These are phyloP conservation scores for Blastobotrys arbuscula DNA, from an alignment of 1,139 yeast species.

Conservation along the genomic window DNA sequence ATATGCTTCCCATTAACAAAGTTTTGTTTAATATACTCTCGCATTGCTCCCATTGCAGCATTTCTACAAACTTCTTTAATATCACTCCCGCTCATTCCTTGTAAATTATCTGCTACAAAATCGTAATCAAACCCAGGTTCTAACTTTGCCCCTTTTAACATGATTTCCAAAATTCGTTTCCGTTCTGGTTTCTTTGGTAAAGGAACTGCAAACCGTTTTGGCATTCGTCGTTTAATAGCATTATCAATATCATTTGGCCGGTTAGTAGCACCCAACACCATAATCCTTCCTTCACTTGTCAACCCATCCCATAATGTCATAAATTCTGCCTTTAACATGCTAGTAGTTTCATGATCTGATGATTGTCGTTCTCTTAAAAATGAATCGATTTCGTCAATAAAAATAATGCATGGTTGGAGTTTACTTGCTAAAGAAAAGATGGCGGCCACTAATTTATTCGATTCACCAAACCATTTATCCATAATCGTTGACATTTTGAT, in stretches of 20 bases:
- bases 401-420: constrained; percentile 89
- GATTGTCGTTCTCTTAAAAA: constrained; percentile 82
- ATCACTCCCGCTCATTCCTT: constrained; percentile 86
- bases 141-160: constrained; percentile 59
- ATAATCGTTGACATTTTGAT: constrained; percentile 90
- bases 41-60: constrained; percentile 85
- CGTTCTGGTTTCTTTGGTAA: constrained; percentile 71
- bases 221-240: constrained; percentile 89
- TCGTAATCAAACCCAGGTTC: constrained; percentile 54
- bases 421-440: constrained; percentile 85
- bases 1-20: constrained; percentile 28
- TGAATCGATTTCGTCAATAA: constrained; percentile 95
- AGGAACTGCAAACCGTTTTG: constrained; percentile 77
- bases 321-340: constrained; percentile 91
- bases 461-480: constrained; percentile 99
- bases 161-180: constrained; percentile 56
- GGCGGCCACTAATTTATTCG: constrained; percentile 91
- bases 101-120: constrained; percentile 55
- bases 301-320: constrained; percentile 98
- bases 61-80: constrained; percentile 86
- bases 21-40: constrained; percentile 59
- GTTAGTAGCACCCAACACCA: constrained; percentile 94
- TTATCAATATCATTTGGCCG: constrained; percentile 86
- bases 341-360: constrained; percentile 91
- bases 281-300: constrained; percentile 64